These are phyloP conservation scores for Tarenaya hassleriana DNA, from an alignment of 345 rosid species.

Conservation along the genomic window DNA sequence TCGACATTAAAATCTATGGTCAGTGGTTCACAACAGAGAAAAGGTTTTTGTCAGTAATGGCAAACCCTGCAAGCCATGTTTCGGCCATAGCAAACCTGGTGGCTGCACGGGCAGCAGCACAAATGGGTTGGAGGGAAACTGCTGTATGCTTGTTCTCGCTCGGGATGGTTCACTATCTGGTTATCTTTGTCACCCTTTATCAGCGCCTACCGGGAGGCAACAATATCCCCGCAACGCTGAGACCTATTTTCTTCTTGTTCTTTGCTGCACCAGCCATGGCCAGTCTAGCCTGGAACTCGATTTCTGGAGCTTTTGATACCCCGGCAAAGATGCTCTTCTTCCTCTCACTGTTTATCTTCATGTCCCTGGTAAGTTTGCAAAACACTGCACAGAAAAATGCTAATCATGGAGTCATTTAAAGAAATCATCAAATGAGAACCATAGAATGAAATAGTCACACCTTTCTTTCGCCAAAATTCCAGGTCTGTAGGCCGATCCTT, in stretches of 20 bases:
- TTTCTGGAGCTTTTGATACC: constrained; percentile 41
- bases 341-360: constrained; percentile 50
- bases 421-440: not conserved
- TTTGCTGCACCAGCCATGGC: constrained; percentile 64
- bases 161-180: constrained; percentile 57
- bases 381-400: not conserved
- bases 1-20: constrained; percentile 63
- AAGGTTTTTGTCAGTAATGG: constrained; percentile 42
- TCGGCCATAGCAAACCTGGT: constrained; percentile 58
- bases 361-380: constrained; percentile 42
- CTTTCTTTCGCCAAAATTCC: not conserved
- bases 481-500: constrained; percentile 56
- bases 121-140: constrained; percentile 52
- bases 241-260: constrained; percentile 66
- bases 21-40: constrained; percentile 74
- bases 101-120: constrained; percentile 49
- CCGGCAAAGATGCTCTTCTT: constrained; percentile 53
- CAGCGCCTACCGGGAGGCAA: constrained; percentile 47
- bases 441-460: not conserved
- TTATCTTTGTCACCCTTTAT: constrained; percentile 66
- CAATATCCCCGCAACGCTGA: constrained; percentile 35
- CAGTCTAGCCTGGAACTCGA: constrained; percentile 62
- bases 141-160: constrained; percentile 60
- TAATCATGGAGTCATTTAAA: not conserved
- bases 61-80: constrained; percentile 61